Percentiles rank a stretch among this genome's conserved stretches.
Evolutionary conservation across 2,329 filamentous ascomycete species (phyloP).

Genomic region (Paecilomyces sp.): DNA sequence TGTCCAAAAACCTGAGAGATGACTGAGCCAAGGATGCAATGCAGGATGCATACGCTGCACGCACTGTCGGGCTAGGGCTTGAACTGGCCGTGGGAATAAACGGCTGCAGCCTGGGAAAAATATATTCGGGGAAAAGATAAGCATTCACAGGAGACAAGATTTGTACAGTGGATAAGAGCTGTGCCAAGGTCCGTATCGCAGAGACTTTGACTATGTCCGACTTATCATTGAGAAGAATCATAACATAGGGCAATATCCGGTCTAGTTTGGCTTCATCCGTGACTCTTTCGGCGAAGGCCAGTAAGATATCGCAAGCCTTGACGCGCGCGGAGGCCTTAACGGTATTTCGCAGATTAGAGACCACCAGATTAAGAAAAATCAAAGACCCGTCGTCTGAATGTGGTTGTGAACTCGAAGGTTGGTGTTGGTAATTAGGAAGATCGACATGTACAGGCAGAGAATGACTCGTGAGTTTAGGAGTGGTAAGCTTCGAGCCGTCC

Average conservation of each 20-base stretch:
- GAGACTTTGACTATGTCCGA: conserved; percentile 79
- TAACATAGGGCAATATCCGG: conserved; percentile 82
- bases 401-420: conserved; percentile 53
- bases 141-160: conserved; percentile 73
- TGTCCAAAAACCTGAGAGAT: conserved; percentile 77
- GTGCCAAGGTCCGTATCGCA: conserved; percentile 78
- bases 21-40: conserved; percentile 82
- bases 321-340: conserved; percentile 81
- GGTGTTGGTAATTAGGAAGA: conserved; percentile 76
- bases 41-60: conserved; percentile 89
- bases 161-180: conserved; percentile 77
- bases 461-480: conserved; percentile 25
- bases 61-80: conserved; percentile 62
- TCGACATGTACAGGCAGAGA: conserved; percentile 70
- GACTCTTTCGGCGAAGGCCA: conserved; percentile 84
- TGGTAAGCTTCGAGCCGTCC: conserved; percentile 21
- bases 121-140: conserved; percentile 60
- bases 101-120: conserved; percentile 52
- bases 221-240: conserved; percentile 73
- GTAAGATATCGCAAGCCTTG: conserved; percentile 79
- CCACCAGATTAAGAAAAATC: conserved; percentile 83
- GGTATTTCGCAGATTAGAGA: conserved; percentile 82
- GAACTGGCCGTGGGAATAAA: conserved; percentile 49
- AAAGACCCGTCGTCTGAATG: conserved; percentile 81
- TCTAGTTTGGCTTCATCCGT: conserved; percentile 96